These are phyloP conservation scores for Astrothelium macrocarpum DNA, from an alignment of 495 filamentous ascomycete species.

Conservation along the genomic window DNA sequence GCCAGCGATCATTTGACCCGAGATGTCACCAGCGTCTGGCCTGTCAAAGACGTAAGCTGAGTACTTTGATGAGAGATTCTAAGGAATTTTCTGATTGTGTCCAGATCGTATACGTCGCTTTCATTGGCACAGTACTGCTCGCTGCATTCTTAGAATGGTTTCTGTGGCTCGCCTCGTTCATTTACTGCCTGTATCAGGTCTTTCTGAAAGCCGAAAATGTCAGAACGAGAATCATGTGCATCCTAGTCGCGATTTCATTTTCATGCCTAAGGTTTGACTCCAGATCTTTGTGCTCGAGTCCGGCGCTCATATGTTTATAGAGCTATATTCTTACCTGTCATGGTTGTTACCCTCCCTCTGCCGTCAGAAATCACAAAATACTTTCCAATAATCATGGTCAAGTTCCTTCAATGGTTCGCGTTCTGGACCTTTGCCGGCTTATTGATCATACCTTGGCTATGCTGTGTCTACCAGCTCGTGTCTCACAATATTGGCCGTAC, in stretches of 20 bases:
- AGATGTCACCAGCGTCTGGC: background rate
- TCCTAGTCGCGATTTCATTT: conserved; percentile 49
- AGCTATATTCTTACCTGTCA: conserved; percentile 80
- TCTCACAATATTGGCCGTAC: conserved; percentile 74
- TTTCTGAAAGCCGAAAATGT: conserved; percentile 84
- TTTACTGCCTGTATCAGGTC: conserved; percentile 84
- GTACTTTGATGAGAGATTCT: background rate
- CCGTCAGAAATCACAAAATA: conserved; percentile 58
- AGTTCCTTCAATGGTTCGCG: conserved; percentile 83
- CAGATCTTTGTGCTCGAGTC: conserved; percentile 47
- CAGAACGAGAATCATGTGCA: conserved; percentile 67
- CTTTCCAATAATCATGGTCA: conserved; percentile 59
- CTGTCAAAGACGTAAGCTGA: background rate
- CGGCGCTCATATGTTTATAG: conserved; percentile 59
- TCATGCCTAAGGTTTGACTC: background rate
- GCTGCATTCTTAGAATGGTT: conserved; percentile 89
- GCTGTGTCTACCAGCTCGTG: conserved; percentile 83
- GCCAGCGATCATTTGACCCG: background rate
- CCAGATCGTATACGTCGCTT: conserved; percentile 70
- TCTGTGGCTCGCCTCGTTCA: conserved; percentile 82
- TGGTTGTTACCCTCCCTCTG: conserved; percentile 88
- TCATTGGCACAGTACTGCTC: conserved; percentile 73
- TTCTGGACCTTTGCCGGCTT: conserved; percentile 90
- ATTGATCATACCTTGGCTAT: conserved; percentile 80
- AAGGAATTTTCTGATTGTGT: background rate